A percentile compares a stretch with the other conserved stretches of the same genome.
These are phyloP conservation scores for Globisporangium lucens DNA, from an alignment of 352 stramenopile genomes.

Conservation along the genomic window DNA sequence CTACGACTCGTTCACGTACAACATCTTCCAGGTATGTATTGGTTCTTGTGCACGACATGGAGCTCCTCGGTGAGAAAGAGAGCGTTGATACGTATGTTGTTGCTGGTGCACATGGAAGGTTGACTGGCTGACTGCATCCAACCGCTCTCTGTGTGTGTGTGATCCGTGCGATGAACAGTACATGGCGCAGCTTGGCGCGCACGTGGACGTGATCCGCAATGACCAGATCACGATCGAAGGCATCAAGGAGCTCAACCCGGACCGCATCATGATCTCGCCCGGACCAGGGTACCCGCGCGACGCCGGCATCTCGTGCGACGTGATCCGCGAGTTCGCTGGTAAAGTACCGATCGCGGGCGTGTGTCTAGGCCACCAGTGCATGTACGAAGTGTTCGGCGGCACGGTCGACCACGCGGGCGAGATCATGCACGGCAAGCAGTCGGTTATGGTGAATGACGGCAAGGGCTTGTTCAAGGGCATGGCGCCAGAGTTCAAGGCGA, in stretches of 20 bases:
- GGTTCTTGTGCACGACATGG: background rate
- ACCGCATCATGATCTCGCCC: conserved; percentile 88
- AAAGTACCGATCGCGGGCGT: conserved; percentile 84
- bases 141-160: background rate
- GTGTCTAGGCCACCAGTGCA: conserved; percentile 83
- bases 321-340: conserved; percentile 79
- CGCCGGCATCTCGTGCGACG: conserved; percentile 77
- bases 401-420: conserved; percentile 82
- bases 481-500: conserved; percentile 71
- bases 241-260: conserved; percentile 66
- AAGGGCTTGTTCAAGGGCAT: conserved; percentile 86
- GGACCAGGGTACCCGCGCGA: conserved; percentile 80
- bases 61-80: background rate
- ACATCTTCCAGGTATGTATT: conserved; percentile 48
- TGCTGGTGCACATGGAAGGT: background rate
- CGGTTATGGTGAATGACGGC: conserved; percentile 79
- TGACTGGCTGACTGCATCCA: background rate
- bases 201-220: conserved; percentile 81
- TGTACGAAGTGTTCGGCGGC: conserved; percentile 87
- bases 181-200: conserved; percentile 77
- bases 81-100: background rate
- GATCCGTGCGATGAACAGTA: conserved; percentile 36
- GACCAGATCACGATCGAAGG: conserved; percentile 83
- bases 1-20: conserved; percentile 92
- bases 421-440: conserved; percentile 88